A percentile compares a stretch with the other conserved stretches of the same genome.
Evolutionary conservation across 148 eudicot species (phyloP).

Genomic region (Camellia sinensis): DNA sequence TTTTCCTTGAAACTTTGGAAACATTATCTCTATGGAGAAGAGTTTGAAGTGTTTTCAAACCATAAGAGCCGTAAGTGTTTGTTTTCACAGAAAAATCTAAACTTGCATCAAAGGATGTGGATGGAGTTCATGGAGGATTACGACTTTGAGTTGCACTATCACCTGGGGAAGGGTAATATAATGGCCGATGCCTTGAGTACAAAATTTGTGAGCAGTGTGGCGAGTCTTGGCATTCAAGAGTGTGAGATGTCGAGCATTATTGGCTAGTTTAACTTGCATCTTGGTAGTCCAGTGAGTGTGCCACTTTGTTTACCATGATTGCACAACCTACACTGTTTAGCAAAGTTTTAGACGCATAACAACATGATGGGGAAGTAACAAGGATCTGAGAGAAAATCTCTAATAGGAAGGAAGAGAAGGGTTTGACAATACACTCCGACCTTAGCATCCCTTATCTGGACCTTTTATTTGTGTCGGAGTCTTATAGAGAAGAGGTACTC

Average conservation of each 20-base stretch:
- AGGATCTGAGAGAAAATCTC: not conserved
- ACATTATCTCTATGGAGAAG: too few relatives aligned
- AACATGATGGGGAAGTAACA: not conserved
- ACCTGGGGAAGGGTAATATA: too few relatives aligned
- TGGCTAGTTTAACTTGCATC: not conserved
- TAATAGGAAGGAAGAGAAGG: too few relatives aligned
- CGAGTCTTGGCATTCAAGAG: not conserved
- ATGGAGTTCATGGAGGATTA: too few relatives aligned
- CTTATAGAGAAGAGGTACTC: too few relatives aligned
- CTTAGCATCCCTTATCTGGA: too few relatives aligned
- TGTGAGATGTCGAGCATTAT: not conserved
- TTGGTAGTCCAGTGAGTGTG: not conserved
- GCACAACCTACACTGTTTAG: not conserved
- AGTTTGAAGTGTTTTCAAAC: not conserved
- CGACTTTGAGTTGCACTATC: too few relatives aligned
- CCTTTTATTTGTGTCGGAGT: too few relatives aligned
- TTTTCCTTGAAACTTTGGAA: too few relatives aligned
- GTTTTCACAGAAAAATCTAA: not conserved
- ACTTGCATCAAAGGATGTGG: not conserved
- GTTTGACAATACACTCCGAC: too few relatives aligned
- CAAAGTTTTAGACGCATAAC: not conserved
- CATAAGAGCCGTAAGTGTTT: not conserved
- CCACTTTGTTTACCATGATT: not conserved
- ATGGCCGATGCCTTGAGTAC: not conserved
- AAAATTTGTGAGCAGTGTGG: not conserved